Evolutionary conservation across 225 moss, liverwort and hornwort genomes (phyloP), one percentile per base, ranked within the genome.

Genomic region (Thuidium tamariscinum): DNA sequence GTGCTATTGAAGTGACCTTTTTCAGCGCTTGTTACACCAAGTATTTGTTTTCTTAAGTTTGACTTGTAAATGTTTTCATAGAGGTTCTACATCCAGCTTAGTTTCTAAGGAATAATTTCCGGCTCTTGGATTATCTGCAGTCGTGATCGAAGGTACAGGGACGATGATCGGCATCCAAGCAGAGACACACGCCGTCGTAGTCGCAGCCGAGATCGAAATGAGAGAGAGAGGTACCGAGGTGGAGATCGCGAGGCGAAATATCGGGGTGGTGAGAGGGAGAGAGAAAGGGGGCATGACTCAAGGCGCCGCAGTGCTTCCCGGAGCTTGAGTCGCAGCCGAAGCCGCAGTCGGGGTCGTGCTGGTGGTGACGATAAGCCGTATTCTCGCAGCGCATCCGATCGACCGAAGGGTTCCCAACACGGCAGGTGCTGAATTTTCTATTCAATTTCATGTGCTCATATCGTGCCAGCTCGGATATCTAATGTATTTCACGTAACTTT

Each of bases 221-320:
- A 96, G 59, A 86, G 93, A 79, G 95, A 96, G 82, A 92, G 95
- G 79, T 87, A 96, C 77, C 75, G 89, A 42, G 85, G 89, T 82
- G 81, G 85, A 67, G 89, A 89, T 26, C 93, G 93, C 8, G 95
- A 96, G n/a, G 92, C 89, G 17, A 89, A 62, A 37, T 83, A 89
- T 61, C 87, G 86, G 60, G 86, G 85, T 75, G 85, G 72, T 60
- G 88, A 86, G 72, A 85, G 88, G 67, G 90, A 88, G 64, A 90
- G 88, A 85, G 91, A 91, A 56, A 72, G 85, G 75, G 96, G 94
- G 85, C 91, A 91, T 73, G 88, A 84, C 82, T 91, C 91, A 18
- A 89, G 95, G 66, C 96, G 91, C 29, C 93, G 95, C 60, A 95
- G 95, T 81, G 92, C 91, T 10, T 95, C 93, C 87, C 94, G 92